Evolutionary conservation across 2,329 filamentous ascomycete genomes (phyloP).

Genomic region (Hirsutella minnesotensis): DNA sequence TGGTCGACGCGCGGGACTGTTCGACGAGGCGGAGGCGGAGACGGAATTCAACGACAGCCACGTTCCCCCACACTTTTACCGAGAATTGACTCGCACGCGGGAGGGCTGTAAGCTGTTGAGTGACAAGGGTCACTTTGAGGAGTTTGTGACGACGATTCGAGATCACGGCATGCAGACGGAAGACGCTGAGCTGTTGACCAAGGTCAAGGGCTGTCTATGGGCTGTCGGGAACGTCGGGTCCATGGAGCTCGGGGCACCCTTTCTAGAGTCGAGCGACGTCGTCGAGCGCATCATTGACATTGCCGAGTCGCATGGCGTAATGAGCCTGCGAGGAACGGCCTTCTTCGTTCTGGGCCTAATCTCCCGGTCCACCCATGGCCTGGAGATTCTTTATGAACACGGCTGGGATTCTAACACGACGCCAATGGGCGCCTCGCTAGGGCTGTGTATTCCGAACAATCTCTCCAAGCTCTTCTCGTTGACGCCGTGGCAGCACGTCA

Average conservation of each 20-base stretch:
- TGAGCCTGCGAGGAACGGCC: conserved; percentile 88
- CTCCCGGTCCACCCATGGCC: conserved; percentile 79
- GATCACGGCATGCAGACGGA: conserved; percentile 78
- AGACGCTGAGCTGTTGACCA: conserved; percentile 74
- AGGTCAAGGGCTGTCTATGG: conserved; percentile 96
- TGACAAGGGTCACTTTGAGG: conserved; percentile 91
- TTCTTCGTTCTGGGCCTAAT: conserved; percentile 94
- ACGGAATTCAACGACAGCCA: conserved; percentile 48
- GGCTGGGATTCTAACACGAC: conserved; percentile 92
- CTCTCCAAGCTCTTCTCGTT: conserved; percentile 70
- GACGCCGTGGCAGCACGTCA: conserved; percentile 43
- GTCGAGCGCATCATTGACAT: conserved; percentile 80
- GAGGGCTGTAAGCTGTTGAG: conserved; percentile 85
- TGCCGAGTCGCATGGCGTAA: conserved; percentile 75
- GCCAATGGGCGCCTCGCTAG: conserved; percentile 68
- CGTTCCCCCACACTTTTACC: conserved; percentile 96
- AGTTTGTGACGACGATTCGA: conserved; percentile 80
- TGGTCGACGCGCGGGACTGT: conserved; percentile 45
- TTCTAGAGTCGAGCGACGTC: conserved; percentile 81
- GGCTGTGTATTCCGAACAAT: conserved; percentile 74
- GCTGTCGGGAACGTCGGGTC: conserved; percentile 96
- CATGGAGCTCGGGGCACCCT: conserved; percentile 93
- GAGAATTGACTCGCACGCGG: conserved; percentile 81
- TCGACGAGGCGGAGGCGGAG: conserved; percentile 44
- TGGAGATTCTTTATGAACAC: conserved; percentile 79